These are phyloP conservation scores for Pseudogymnoascus sp. DNA, from an alignment of 2,329 filamentous ascomycete species.

Conservation along the genomic window DNA sequence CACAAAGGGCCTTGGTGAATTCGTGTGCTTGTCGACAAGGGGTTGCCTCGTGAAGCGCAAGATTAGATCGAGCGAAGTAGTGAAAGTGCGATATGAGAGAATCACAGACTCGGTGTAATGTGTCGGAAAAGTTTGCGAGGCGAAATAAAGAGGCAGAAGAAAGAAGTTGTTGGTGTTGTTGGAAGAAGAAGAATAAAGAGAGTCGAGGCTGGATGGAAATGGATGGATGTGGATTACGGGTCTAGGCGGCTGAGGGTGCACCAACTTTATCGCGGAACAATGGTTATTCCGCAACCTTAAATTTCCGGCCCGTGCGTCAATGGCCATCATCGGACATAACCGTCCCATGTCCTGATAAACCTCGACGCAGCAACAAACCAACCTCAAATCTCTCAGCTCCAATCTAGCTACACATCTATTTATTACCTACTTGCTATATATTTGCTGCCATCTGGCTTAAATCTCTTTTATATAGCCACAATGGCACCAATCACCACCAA, in stretches of 20 bases:
- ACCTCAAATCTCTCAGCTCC: neutral
- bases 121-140: neutral
- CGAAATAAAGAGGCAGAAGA: neutral
- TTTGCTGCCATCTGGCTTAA: neutral
- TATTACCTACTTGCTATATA: neutral
- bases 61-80: neutral
- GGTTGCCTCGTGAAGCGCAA: neutral
- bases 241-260: neutral
- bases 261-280: neutral
- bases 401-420: neutral
- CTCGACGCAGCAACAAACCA: neutral
- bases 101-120: neutral
- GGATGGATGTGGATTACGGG: neutral
- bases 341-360: neutral
- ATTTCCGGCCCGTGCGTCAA: neutral
- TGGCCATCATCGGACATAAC: neutral
- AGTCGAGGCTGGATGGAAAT: neutral
- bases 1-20: conserved; percentile 1
- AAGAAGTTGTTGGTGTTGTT: neutral
- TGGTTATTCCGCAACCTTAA: neutral
- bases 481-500: conserved; percentile 7
- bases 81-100: neutral
- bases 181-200: neutral
- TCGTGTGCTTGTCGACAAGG: neutral
- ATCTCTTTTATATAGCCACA: neutral